These are phyloP conservation scores for Mortierella hygrophila DNA, from an alignment of 192 early-diverging fungal genomes.

Conservation along the genomic window DNA sequence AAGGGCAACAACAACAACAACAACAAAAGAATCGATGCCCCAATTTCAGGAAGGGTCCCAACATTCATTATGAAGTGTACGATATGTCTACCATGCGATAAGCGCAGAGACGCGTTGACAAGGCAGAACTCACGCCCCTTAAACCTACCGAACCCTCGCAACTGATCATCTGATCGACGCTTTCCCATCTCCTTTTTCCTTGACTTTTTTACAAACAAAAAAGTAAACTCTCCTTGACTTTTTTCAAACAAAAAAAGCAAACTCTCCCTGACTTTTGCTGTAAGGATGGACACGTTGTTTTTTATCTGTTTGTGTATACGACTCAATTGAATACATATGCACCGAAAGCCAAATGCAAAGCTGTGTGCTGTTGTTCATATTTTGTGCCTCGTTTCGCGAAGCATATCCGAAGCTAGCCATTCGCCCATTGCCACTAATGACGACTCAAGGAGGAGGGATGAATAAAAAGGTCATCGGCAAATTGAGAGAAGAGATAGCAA, in stretches of 20 bases:
- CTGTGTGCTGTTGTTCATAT: neutral
- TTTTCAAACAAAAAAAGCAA: neutral
- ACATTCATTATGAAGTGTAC: too few relatives aligned
- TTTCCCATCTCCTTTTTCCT: too few relatives aligned
- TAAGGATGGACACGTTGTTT: neutral
- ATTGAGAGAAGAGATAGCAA: neutral
- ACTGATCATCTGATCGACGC: neutral
- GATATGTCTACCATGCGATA: neutral
- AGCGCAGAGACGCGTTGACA: neutral
- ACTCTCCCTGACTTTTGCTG: neutral
- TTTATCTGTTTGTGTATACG: neutral
- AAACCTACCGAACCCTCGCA: neutral
- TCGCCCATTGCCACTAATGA: neutral
- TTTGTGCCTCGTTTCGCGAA: neutral
- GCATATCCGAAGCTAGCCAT: neutral
- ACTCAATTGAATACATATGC: neutral
- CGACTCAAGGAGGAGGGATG: neutral
- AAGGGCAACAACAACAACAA: too few relatives aligned
- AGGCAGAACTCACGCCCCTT: neutral
- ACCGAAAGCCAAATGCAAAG: neutral
- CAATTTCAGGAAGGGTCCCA: too few relatives aligned
- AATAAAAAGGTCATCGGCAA: neutral
- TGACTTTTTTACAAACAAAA: neutral
- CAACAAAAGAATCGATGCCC: too few relatives aligned
- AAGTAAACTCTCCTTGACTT: neutral